Evolutionary conservation across 2,329 filamentous ascomycete species (phyloP), one percentile per base, ranked within the genome.

Genomic region (Corniculantispora saksenae): DNA sequence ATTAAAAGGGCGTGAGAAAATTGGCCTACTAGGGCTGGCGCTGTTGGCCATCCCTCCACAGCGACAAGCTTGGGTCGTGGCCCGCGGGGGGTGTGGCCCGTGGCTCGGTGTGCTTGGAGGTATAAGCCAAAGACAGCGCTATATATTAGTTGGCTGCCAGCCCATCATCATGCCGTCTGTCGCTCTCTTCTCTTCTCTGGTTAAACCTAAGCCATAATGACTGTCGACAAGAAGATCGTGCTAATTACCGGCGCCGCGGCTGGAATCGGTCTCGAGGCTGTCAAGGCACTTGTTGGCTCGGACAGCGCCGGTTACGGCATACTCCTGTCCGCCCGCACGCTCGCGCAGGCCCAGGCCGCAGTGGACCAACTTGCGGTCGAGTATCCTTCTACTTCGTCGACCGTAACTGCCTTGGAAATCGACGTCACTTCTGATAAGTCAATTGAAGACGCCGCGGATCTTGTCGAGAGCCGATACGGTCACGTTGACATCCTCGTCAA

Each of bases 161-260:
- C 32, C 32, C 32, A n/a, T n/a, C n/a, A n/a, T n/a, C n/a, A n/a
- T n/a, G n/a, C n/a, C n/a, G n/a, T n/a, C n/a, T n/a, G n/a, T n/a
- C n/a, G n/a, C n/a, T n/a, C n/a, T n/a, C n/a, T n/a, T n/a, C n/a
- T n/a, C 19, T 51, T 2, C 32, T 32, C 6, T 32, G 32, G 6
- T 32, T 5, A 32, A 32, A 32, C 10, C 32, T 6, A 32, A 43
- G 9, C 17, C 7, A 55, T 21, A 21, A 62, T 55, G 50, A n/a
- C 50, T n/a, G 38, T 35, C 19, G 38, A 68, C 57, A 73, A 70
- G 68, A 72, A 72, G 50, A 76, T 85, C 66, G 72, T 88, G n/a
- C 73, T 62, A 2, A 51, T 89, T 67, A 89, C 87, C 2, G 87
- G 87, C 43, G 86, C 79, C 66, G 89, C 88, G 69, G 87, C 82